Base-by-base conservation (phyloP, 2,329 filamentous ascomycete genomes). In the Neoascochyta sp. region DNA sequence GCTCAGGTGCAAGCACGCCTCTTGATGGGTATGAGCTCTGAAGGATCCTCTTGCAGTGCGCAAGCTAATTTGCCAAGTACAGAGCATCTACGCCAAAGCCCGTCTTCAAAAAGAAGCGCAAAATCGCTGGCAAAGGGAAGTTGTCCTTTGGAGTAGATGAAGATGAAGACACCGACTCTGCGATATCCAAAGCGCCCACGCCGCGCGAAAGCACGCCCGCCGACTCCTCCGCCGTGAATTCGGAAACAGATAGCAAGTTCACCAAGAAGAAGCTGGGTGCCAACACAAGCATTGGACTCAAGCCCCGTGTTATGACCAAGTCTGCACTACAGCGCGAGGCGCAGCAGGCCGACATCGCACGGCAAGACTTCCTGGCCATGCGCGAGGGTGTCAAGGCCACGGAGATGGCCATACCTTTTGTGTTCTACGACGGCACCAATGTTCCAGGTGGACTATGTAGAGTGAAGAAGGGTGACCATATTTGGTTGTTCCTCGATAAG, bases 371-470 rank as follows among this genome's bases (percentile, higher is more conserved):
- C 51, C 61, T 94, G 24, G 70, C 70, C 7, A 75, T 90, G 36
- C 92, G 95, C 58, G 86, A 93, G 40, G 78, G 81, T 0, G 84
- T 96, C 45, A 95, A 93, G 66, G 78, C 79, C 12, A 89, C 88
- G 7, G 89, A 95, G 54, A 85, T 98, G 32, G 74, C 84, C 10
- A 82, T 98, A 17, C 92, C 92, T 0, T 98, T 96, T 62, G 86
- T 96, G 3, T 96, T 96, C 59, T 96, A 95, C 66, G 90, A 96
- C 48, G 92, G 92, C 10, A 86, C 86, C 13, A 90, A 93, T 59
- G 83, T 85, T 8, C 85, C 89, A 0, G 87, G 88, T 10, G 89
- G 90, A 1, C 76, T 76, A 9, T 89, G 90, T 26, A 81, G 82
- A 36, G 77, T 96, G 28, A 94, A 88, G 63, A 98, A 98, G 65